phyloP scores from a whole-genome alignment of 2,329 filamentous ascomycete species.

The Dendrostoma leiphaemia region DNA sequence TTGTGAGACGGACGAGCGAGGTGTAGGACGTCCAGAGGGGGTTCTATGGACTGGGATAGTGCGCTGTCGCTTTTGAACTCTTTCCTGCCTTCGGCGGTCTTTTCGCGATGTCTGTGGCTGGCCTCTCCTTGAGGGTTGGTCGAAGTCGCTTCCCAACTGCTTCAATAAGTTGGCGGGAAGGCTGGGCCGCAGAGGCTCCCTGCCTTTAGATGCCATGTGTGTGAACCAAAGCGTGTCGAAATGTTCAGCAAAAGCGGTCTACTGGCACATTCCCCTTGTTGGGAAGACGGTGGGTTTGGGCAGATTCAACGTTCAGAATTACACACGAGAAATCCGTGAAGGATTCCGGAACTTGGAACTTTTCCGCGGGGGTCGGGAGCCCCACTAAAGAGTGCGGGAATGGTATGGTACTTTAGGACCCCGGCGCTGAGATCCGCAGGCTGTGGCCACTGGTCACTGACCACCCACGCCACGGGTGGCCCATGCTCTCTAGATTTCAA shows the following conservation, averaged over 20 bases:
- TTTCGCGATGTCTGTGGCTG: conserved; percentile 44
- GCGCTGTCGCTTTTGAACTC: conserved; percentile 52
- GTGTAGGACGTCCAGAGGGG: neutral
- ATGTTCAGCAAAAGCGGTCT: too few relatives aligned
- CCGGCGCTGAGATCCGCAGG: neutral
- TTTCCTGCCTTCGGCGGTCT: conserved; percentile 65
- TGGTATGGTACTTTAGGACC: neutral
- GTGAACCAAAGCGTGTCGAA: neutral
- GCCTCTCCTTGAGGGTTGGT: conserved; percentile 9
- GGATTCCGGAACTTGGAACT: neutral
- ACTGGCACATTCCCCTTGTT: too few relatives aligned
- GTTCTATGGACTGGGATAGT: conserved; percentile 21
- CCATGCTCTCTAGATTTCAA: too few relatives aligned
- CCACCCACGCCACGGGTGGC: too few relatives aligned
- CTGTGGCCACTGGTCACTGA: neutral
- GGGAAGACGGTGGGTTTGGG: too few relatives aligned
- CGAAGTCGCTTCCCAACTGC: conserved; percentile 34
- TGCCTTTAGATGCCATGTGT: conserved; percentile 4
- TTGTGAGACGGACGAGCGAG: neutral
- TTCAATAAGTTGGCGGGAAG: conserved; percentile 43
- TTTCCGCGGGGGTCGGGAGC: neutral
- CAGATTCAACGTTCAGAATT: neutral
- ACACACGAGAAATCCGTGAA: too few relatives aligned
- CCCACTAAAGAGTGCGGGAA: neutral
- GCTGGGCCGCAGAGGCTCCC: conserved; percentile 27